A percentile compares a stretch with the other conserved stretches of the same genome.
Conservation (phyloP, 352 stramenopile species). For the Globisporangium cederbergense region DNA sequence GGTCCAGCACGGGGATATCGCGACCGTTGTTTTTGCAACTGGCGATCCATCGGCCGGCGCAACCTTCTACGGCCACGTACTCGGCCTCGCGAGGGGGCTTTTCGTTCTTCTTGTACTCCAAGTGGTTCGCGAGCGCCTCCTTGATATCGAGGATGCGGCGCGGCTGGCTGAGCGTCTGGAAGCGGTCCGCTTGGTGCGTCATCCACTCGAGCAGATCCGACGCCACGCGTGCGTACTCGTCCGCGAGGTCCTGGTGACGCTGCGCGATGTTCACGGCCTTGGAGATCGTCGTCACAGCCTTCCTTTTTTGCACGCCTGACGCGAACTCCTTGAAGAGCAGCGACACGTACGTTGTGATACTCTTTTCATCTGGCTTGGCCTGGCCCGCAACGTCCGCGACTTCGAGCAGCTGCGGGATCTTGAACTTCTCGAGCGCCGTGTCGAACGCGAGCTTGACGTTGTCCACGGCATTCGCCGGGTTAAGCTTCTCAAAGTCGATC, state of each 20-base stretch:
- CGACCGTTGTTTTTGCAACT: conserved; percentile 89
- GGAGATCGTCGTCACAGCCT: conserved; percentile 85
- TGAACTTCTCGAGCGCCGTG: conserved; percentile 80
- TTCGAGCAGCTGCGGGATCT: conserved; percentile 86
- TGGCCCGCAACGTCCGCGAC: conserved; percentile 81
- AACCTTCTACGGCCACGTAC: conserved; percentile 79
- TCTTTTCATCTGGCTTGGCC: conserved; percentile 89
- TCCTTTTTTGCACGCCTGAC: conserved; percentile 87
- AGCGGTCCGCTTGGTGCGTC: conserved; percentile 60
- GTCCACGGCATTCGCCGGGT: conserved; percentile 52
- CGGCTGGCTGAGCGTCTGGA: conserved; percentile 68
- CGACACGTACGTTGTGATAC: conserved; percentile 90
- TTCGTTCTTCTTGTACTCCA: conserved; percentile 88
- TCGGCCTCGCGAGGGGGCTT: conserved; percentile 78
- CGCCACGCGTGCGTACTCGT: conserved; percentile 70
- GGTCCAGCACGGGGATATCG: conserved; percentile 59
- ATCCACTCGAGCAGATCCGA: conserved; percentile 76
- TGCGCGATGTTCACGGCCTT: conserved; percentile 90
- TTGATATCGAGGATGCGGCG: conserved; percentile 68
- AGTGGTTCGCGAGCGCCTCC: conserved; percentile 53
- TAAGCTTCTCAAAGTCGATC: conserved; percentile 78
- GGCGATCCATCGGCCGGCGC: conserved; percentile 74
- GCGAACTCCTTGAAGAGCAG: conserved; percentile 91
- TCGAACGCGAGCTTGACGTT: conserved; percentile 86
- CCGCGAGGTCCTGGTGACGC: conserved; percentile 80